Evolutionary conservation across 441 rosid genomes (phyloP).

Genomic region (Populus trichocarpa): DNA sequence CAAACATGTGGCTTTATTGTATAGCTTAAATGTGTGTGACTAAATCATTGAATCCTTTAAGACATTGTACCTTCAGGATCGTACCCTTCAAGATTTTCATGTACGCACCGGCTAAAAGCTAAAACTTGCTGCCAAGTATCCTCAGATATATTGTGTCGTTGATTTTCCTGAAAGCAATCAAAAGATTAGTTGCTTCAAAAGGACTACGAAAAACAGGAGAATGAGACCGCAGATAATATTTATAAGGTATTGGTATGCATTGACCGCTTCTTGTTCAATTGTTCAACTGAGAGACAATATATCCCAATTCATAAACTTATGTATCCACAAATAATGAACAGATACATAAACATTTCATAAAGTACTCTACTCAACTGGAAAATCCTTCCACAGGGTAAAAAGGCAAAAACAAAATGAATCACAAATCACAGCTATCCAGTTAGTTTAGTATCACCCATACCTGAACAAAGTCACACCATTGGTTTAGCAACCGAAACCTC

Average conservation of each 20-base stretch:
- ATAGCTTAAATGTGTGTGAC: background rate
- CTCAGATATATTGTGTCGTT: conserved; percentile 84
- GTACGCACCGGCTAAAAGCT: conserved; percentile 92
- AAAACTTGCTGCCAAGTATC: conserved; percentile 99
- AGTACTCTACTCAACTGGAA: background rate
- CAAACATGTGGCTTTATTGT: background rate
- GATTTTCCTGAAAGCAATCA: conserved; percentile 59
- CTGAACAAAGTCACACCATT: conserved; percentile 86
- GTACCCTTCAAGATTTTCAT: conserved; percentile 96
- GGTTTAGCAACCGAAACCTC: conserved; percentile 83
- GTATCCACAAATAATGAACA: background rate
- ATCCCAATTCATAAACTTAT: background rate
- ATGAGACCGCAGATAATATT: conserved; percentile 5
- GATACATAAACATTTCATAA: background rate
- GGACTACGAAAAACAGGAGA: background rate
- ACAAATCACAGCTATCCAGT: no score
- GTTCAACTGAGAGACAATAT: background rate
- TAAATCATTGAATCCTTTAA: background rate
- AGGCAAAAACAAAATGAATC: no score
- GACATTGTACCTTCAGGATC: conserved; percentile 82
- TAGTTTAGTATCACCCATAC: conserved; percentile 28
- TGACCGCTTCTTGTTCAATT: background rate
- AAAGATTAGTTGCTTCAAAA: conserved; percentile 11
- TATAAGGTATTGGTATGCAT: background rate
- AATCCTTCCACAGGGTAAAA: background rate